Base-by-base conservation (phyloP, 1,284 basidiomycete genomes). In the Rhizoctonia solani region DNA sequence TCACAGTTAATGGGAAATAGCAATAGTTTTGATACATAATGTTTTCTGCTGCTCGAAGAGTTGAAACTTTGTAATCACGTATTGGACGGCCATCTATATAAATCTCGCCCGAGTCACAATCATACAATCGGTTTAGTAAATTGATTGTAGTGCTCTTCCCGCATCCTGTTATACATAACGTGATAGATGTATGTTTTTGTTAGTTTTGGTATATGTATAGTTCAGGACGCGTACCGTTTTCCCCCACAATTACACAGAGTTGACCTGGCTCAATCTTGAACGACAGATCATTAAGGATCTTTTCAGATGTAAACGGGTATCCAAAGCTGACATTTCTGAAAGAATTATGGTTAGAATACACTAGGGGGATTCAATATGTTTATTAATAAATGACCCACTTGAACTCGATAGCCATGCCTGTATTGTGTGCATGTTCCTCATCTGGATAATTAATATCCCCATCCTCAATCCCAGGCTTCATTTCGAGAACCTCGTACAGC, bases 91-190 rank as follows among this genome's bases (percentile, higher is more conserved):
- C 66, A 34, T 71, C 69, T 4, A 69, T 49, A 4, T 61, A 44
- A 13, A 71, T 54, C 9, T 67, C 44, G 5, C 69, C 69, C 1
- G 42, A 67, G 19, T 25, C 56, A 4, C 47, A 27, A 34, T 71
- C 70, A 52, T 69, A 71, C 39, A 69, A 19, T 21, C 69, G 61
- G 1, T 32, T 54, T n/a, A 71, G 41, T 5, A 69, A 42, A 29
- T 71, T 71, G 42, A 69, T 21, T 3, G 54, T 71, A 23, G 56
- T 70, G 54, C 66, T 69, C 53, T 71, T 69, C 23, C 70, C 70
- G 21, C 67, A 55, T n/a, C 46, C 56, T 61, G 39, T 25, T 30
- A 8, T n/a, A n/a, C n/a, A n/a, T n/a, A n/a, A n/a, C n/a, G n/a
- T n/a, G n/a, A n/a, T n/a, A n/a, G n/a, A n/a, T n/a, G n/a, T n/a